These are phyloP conservation scores for Leishmania amazonensis DNA, from an alignment of 208 protist species.

Conservation along the genomic window DNA sequence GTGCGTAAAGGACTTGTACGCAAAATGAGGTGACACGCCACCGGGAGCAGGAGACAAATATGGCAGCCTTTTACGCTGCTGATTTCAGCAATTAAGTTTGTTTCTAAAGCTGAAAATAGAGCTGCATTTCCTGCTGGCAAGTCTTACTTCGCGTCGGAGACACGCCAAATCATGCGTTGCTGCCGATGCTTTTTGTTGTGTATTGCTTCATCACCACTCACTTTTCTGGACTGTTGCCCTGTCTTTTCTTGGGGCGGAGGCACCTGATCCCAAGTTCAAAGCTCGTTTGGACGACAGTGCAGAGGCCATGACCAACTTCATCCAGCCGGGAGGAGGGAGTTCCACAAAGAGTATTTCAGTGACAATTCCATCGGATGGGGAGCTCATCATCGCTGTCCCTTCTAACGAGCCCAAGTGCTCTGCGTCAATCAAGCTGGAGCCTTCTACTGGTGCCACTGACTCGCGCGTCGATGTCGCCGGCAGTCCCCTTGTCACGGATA, in stretches of 20 bases:
- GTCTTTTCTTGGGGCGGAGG: background rate
- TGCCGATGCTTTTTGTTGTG: background rate
- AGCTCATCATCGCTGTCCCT: conserved; percentile 66
- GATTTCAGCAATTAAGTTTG: background rate
- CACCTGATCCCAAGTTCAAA: background rate
- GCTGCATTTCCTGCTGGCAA: background rate
- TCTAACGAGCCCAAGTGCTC: conserved; percentile 47
- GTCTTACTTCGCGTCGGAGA: background rate
- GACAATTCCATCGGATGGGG: conserved; percentile 50
- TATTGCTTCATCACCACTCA: background rate
- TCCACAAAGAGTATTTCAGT: conserved; percentile 14
- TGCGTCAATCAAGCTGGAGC: conserved; percentile 52
- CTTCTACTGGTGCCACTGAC: conserved; percentile 39
- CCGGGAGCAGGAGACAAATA: background rate
- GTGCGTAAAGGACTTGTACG: background rate
- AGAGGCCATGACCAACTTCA: conserved; percentile 15
- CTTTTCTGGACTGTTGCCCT: background rate
- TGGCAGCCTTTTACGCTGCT: background rate
- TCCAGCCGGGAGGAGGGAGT: background rate
- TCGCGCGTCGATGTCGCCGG: conserved; percentile 77
- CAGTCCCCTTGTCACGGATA: conserved; percentile 60
- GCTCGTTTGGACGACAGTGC: background rate
- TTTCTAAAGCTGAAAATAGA: background rate
- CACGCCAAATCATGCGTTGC: background rate
- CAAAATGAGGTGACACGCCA: background rate